Evolutionary conservation across 139 green algal genomes (phyloP), one percentile per base, ranked within the genome.

Genomic region (Penium margaritaceum): DNA sequence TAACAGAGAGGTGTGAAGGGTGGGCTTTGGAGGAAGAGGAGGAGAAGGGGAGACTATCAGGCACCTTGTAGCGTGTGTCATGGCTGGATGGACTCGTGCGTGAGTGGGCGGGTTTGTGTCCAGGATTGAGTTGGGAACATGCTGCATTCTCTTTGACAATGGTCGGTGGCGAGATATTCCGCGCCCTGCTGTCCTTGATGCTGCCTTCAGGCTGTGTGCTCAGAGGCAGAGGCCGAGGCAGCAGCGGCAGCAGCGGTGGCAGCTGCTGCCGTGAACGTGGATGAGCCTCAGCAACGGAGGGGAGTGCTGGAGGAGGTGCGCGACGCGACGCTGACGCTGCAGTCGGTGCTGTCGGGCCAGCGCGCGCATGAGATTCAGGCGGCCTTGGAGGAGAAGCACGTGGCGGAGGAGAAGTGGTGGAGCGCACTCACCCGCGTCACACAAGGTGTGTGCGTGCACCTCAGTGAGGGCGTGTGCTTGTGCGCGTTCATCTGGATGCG

Each of bases 281-380:
- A n/a, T n/a, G n/a, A n/a, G n/a, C 19, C 51, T 60, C 15, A 9
- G 24, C 29, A 34, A 32, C 29, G 24, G 64, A 63, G 41, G 29
- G 34, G 29, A 19, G 41, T 80, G 15, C 19, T 77, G 2, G 66
- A 70, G 24, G 58, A 58, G 34, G 70, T 77, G 19, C 70, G 51
- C 9, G 73, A 80, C n/a, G 63, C 73, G 21, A 27, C 39, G 12
- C 14, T 36, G 21, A 37, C 37, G 51, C 63, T 82, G 70, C 76
- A 68, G 24, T 21, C 29, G 29, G 57, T 80, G 30, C 57, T 80
- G 35, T 17, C 27, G 1, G 76, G 70, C 43, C 38, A 75, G 68
- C 6, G 53, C 27, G 19, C 14, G 15, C 9, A 27, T 14, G 51
- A 67, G 33, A 55, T 76, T 24, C 29, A 36, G 9, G 21, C 63